phyloP scores from a whole-genome alignment of 306 rosid species.

The Leucaena leucocephala region DNA sequence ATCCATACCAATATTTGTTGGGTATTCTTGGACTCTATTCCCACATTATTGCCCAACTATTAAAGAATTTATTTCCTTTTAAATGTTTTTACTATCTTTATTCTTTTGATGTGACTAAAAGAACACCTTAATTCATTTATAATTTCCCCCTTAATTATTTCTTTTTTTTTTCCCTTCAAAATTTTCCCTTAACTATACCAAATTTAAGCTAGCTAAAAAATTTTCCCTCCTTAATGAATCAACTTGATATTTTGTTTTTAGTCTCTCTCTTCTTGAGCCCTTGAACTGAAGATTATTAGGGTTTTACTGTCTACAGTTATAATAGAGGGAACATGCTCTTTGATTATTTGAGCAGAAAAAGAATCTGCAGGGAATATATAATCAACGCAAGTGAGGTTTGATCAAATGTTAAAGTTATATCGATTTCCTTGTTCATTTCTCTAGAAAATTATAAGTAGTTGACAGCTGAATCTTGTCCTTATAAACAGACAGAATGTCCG shows the following conservation, averaged over 20 bases:
- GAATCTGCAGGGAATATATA: constrained; percentile 3
- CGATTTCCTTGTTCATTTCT: too few relatives aligned
- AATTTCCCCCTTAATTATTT: not conserved
- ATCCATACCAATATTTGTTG: too few relatives aligned
- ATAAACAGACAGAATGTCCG: too few relatives aligned
- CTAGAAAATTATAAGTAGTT: too few relatives aligned
- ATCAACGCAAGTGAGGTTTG: not conserved
- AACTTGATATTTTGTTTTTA: too few relatives aligned
- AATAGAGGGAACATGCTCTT: not conserved
- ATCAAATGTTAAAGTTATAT: not conserved
- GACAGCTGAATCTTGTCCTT: too few relatives aligned
- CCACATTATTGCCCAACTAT: not conserved
- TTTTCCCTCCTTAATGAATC: too few relatives aligned
- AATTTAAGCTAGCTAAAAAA: too few relatives aligned
- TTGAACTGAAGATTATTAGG: not conserved
- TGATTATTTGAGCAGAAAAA: not conserved
- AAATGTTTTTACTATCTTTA: not conserved
- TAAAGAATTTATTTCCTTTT: too few relatives aligned
- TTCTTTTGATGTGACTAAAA: not conserved
- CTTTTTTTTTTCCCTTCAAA: too few relatives aligned
- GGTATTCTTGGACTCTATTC: not conserved
- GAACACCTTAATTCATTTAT: not conserved
- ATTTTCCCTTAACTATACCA: too few relatives aligned
- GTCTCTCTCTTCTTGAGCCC: too few relatives aligned
- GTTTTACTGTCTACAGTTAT: not conserved